phyloP scores from a whole-genome alignment of 345 rosid species.

The Lepidium didymum region DNA sequence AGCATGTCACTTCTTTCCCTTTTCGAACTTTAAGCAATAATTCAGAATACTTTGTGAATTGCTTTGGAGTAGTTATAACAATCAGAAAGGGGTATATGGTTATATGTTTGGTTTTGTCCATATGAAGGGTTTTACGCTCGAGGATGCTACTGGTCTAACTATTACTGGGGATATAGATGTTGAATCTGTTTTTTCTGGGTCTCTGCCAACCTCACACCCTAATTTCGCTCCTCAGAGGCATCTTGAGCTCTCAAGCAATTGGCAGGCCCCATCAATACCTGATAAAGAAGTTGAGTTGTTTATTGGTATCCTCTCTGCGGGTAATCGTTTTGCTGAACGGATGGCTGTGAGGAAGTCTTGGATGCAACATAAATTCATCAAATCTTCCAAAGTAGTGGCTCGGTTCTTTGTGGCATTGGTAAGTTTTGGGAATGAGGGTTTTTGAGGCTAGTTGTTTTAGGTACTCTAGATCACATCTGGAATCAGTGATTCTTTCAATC shows the following conservation, averaged over 20 bases:
- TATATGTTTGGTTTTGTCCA: slow-evolving; percentile 1
- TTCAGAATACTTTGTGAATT: background rate
- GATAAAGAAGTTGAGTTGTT: slow-evolving; percentile 48
- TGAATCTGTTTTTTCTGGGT: slow-evolving; percentile 53
- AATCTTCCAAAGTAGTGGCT: slow-evolving; percentile 64
- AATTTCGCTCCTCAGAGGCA: slow-evolving; percentile 58
- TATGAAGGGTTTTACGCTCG: slow-evolving; percentile 65
- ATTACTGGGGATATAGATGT: slow-evolving; percentile 58
- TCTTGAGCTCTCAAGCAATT: slow-evolving; percentile 55
- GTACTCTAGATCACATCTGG: background rate
- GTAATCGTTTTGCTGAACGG: slow-evolving; percentile 67
- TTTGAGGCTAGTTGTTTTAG: background rate
- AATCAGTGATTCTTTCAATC: background rate
- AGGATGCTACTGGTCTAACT: slow-evolving; percentile 76
- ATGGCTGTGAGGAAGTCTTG: slow-evolving; percentile 85
- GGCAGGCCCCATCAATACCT: slow-evolving; percentile 57
- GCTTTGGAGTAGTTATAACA: background rate
- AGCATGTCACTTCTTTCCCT: slow-evolving; percentile 70
- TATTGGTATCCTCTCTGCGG: slow-evolving; percentile 68
- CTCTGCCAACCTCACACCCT: slow-evolving; percentile 63
- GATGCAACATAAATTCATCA: slow-evolving; percentile 64
- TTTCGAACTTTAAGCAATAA: slow-evolving; percentile 56
- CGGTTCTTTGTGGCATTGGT: slow-evolving; percentile 80
- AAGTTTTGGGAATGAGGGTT: background rate
- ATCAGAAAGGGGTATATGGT: slow-evolving; percentile 14